A percentile compares a stretch with the other conserved stretches of the same genome.
Evolutionary conservation across 108 stramenopile species (phyloP).

Genomic region (Cyclostephanos tholiformis): DNA sequence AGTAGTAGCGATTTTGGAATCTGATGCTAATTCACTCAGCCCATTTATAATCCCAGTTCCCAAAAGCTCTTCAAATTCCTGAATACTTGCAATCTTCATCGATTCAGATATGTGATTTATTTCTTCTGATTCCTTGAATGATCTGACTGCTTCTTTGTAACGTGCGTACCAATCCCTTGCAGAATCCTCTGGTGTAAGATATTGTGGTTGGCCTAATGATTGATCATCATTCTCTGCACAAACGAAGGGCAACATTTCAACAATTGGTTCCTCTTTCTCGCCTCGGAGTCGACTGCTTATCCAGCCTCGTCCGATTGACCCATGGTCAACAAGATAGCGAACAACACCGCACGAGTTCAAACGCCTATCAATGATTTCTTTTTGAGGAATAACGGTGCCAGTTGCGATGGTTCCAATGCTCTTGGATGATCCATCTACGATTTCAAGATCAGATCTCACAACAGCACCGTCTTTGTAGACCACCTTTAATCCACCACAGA

Average conservation of each 20-base stretch:
- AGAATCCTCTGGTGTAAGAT: slow-evolving; percentile 62
- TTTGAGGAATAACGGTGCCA: slow-evolving; percentile 60
- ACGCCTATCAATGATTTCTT: slow-evolving; percentile 76
- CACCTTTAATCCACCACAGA: slow-evolving; percentile 72
- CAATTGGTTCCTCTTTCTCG: slow-evolving; percentile 86
- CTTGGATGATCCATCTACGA: slow-evolving; percentile 67
- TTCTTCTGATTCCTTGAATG: background rate
- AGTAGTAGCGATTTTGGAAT: slow-evolving; percentile 53
- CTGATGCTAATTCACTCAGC: slow-evolving; percentile 55
- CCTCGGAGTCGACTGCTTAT: slow-evolving; percentile 87
- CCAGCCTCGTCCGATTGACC: slow-evolving; percentile 77
- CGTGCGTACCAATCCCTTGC: slow-evolving; percentile 63
- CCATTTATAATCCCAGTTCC: slow-evolving; percentile 47
- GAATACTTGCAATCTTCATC: slow-evolving; percentile 35
- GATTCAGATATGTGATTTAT: slow-evolving; percentile 22
- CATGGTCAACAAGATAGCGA: slow-evolving; percentile 73
- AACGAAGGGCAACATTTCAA: slow-evolving; percentile 48
- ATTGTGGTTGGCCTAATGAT: slow-evolving; percentile 14
- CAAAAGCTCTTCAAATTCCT: slow-evolving; percentile 55
- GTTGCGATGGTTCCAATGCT: slow-evolving; percentile 75
- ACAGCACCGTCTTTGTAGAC: slow-evolving; percentile 81
- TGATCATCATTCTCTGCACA: slow-evolving; percentile 37
- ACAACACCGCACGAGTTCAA: slow-evolving; percentile 90
- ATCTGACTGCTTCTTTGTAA: slow-evolving; percentile 21
- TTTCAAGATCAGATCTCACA: slow-evolving; percentile 81